Evolutionary conservation across 1,284 basidiomycete species (phyloP).

Genomic region (Cerioporus squamosus): DNA sequence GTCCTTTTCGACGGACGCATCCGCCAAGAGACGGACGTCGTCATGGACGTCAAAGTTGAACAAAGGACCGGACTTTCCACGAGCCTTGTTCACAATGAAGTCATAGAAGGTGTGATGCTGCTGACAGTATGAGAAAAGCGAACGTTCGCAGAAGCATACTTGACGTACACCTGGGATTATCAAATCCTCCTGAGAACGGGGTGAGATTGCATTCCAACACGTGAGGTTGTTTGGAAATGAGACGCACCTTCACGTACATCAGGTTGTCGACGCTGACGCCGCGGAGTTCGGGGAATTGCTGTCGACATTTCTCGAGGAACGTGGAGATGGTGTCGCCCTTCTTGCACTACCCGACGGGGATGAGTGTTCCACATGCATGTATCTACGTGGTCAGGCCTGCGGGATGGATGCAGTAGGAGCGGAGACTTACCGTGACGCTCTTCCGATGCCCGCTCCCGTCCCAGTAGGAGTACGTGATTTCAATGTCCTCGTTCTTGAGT

Average conservation of each 20-base stretch:
- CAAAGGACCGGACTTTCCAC: slow-evolving; percentile 96
- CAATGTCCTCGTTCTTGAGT: slow-evolving; percentile 88
- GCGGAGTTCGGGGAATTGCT: slow-evolving; percentile 91
- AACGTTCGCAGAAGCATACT: slow-evolving; percentile 41
- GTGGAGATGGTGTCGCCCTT: slow-evolving; percentile 93
- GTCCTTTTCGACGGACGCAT: slow-evolving; percentile 96
- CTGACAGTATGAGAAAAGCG: slow-evolving; percentile 3
- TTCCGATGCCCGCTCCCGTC: slow-evolving; percentile 98
- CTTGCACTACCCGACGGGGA: slow-evolving; percentile 72
- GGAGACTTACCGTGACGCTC: slow-evolving; percentile 76
- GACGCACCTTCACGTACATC: slow-evolving; percentile 94
- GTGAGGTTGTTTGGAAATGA: neutral
- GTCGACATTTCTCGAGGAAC: slow-evolving; percentile 93
- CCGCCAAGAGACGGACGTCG: slow-evolving; percentile 93
- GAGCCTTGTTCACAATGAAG: slow-evolving; percentile 97
- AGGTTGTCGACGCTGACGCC: slow-evolving; percentile 93
- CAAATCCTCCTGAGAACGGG: slow-evolving; percentile 77
- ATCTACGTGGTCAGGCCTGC: slow-evolving; percentile 34
- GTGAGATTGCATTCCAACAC: slow-evolving; percentile 4
- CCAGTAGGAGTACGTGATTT: slow-evolving; percentile 97
- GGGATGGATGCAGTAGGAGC: neutral
- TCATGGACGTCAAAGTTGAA: slow-evolving; percentile 99
- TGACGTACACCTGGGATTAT: slow-evolving; percentile 79
- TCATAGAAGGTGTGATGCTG: slow-evolving; percentile 99
- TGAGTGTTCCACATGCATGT: slow-evolving; percentile 22